Evolutionary conservation across 2,329 filamentous ascomycete genomes (phyloP).

Genomic region (Claviceps africana): DNA sequence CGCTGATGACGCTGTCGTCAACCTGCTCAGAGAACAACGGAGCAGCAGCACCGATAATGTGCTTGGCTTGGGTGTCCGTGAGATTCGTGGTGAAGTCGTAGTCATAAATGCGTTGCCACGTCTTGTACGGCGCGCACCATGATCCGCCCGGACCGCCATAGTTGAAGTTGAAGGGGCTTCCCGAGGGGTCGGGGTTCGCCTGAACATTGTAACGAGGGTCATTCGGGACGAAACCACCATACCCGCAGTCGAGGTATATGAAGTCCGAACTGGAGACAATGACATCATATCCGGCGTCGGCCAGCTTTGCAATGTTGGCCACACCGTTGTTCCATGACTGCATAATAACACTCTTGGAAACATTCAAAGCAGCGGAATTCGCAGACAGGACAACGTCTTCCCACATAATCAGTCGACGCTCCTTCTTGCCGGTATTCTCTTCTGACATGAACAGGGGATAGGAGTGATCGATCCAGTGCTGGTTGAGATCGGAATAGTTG

Average conservation of each 20-base stretch:
- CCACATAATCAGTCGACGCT: conserved; percentile 43
- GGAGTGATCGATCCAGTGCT: conserved; percentile 39
- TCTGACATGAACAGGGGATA: conserved; percentile 31
- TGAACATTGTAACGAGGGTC: conserved; percentile 40
- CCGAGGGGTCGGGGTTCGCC: conserved; percentile 30
- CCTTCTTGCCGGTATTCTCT: conserved; percentile 13
- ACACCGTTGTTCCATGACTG: conserved; percentile 42
- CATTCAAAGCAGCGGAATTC: conserved; percentile 27
- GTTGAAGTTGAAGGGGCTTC: conserved; percentile 33
- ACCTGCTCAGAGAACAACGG: conserved; percentile 42
- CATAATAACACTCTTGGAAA: conserved; percentile 37
- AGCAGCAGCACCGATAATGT: conserved; percentile 36
- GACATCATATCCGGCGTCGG: conserved; percentile 34
- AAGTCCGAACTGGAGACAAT: conserved; percentile 43
- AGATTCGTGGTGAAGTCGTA: conserved; percentile 40
- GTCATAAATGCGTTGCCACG: conserved; percentile 46
- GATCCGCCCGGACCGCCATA: conserved; percentile 37
- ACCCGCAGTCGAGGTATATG: conserved; percentile 42
- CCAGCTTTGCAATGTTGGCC: conserved; percentile 36
- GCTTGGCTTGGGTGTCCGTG: conserved; percentile 29
- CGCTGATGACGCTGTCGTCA: conserved; percentile 35
- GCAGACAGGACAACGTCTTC: conserved; percentile 34
- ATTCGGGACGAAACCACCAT: conserved; percentile 38
- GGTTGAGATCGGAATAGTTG: conserved; percentile 34
- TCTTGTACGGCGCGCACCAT: conserved; percentile 47